Evolutionary conservation across 495 filamentous ascomycete genomes (phyloP).

Genomic region (Tuber microsphaerosporum): DNA sequence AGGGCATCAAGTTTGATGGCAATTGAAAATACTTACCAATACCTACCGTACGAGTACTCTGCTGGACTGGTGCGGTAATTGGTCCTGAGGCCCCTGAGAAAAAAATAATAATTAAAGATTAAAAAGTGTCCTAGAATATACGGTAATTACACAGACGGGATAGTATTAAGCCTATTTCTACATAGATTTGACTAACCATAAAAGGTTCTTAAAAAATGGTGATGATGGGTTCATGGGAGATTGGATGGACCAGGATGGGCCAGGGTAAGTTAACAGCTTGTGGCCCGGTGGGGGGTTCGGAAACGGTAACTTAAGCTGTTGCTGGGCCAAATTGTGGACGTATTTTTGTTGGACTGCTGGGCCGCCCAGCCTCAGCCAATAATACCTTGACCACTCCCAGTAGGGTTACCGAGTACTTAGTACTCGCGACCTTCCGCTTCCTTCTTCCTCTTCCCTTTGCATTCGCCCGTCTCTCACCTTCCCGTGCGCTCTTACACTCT

Average conservation of each 20-base stretch:
- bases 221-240: constrained; percentile 18
- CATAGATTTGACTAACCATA: not conserved
- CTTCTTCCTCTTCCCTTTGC: constrained; percentile 19
- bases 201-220: constrained; percentile 4
- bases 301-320: constrained; percentile 33
- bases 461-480: constrained; percentile 11
- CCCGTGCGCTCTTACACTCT: not conserved
- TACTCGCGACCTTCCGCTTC: constrained; percentile 33
- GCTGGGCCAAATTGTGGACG: constrained; percentile 15
- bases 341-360: constrained; percentile 26
- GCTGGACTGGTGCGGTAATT: not conserved
- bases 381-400: not conserved
- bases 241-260: constrained; percentile 19
- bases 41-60: not conserved
- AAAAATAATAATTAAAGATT: not conserved
- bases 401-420: constrained; percentile 29
- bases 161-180: not conserved
- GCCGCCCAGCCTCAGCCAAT: constrained; percentile 23
- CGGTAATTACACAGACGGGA: not conserved
- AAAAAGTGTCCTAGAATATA: not conserved
- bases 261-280: no score
- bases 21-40: not conserved
- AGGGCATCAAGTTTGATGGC: not conserved
- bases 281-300: constrained; percentile 1
- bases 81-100: not conserved